Evolutionary conservation across 2,329 filamentous ascomycete genomes (phyloP).

Genomic region (Aureobasidium sp.): DNA sequence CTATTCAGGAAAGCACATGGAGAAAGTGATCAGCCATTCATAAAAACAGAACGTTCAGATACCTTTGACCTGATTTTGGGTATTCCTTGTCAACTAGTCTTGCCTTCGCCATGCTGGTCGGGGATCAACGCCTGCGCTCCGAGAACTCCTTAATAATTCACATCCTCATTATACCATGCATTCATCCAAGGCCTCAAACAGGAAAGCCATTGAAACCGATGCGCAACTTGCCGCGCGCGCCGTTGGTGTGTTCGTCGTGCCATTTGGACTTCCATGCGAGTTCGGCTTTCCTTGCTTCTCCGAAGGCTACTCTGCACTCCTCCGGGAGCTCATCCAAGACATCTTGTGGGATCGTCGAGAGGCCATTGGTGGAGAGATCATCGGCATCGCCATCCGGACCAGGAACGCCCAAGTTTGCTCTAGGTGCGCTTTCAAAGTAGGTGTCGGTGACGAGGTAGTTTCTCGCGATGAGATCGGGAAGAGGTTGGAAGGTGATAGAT

Average conservation of each 20-base stretch:
- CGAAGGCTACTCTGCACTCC: slow-evolving; percentile 64
- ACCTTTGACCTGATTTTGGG: slow-evolving; percentile 6
- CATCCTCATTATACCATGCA: slow-evolving; percentile 3
- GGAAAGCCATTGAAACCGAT: slow-evolving; percentile 43
- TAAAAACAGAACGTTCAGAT: slow-evolving; percentile 1
- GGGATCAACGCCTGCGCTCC: slow-evolving; percentile 2
- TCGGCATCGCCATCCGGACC: slow-evolving; percentile 46
- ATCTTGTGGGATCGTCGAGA: slow-evolving; percentile 56
- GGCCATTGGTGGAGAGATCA: slow-evolving; percentile 45
- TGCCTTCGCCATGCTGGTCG: not conserved
- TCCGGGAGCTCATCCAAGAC: slow-evolving; percentile 56
- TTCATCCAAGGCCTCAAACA: slow-evolving; percentile 26
- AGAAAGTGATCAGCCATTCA: not conserved
- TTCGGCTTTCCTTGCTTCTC: slow-evolving; percentile 57
- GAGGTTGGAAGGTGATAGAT: slow-evolving; percentile 38
- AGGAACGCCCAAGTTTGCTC: slow-evolving; percentile 50
- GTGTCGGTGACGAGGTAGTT: slow-evolving; percentile 57
- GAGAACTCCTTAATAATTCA: slow-evolving; percentile 2
- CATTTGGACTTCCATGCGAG: slow-evolving; percentile 64
- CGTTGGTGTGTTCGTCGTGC: slow-evolving; percentile 57
- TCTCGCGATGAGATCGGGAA: slow-evolving; percentile 49
- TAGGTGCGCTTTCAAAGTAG: slow-evolving; percentile 48
- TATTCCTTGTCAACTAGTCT: slow-evolving; percentile 8
- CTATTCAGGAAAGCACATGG: not conserved
- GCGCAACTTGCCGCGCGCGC: slow-evolving; percentile 36